A percentile compares a stretch with the other conserved stretches of the same genome.
These are phyloP conservation scores for Phytopythium montanum DNA, from an alignment of 352 stramenopile genomes.

Conservation along the genomic window DNA sequence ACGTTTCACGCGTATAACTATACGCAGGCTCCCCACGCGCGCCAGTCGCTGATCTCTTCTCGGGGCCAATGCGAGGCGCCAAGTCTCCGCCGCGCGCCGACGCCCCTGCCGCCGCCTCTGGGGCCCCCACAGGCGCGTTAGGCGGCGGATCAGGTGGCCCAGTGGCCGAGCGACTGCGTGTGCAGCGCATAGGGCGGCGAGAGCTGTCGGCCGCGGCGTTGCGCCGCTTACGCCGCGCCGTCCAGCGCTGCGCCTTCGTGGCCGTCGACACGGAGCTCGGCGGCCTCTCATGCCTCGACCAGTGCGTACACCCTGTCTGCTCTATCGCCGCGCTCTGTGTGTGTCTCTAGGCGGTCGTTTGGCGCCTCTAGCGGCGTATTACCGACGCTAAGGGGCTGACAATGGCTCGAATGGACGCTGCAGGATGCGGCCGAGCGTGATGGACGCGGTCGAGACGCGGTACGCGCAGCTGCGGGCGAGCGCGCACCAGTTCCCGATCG, in stretches of 20 bases:
- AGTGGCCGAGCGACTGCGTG: conserved; percentile 9
- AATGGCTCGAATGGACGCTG: neutral
- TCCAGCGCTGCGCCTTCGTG: conserved; percentile 54
- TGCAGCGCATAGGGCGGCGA: conserved; percentile 28
- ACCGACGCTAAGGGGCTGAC: neutral
- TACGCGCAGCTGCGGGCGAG: conserved; percentile 57
- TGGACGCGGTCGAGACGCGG: conserved; percentile 67
- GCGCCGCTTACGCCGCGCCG: conserved; percentile 21
- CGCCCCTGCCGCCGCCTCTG: neutral
- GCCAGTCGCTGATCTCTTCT: neutral
- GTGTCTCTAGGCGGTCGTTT: neutral
- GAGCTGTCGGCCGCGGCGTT: conserved; percentile 25
- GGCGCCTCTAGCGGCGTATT: neutral
- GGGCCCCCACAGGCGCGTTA: neutral
- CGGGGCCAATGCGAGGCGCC: neutral
- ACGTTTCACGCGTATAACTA: neutral
- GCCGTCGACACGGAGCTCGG: conserved; percentile 78
- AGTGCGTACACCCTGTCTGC: conserved; percentile 8
- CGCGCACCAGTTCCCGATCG: conserved; percentile 56
- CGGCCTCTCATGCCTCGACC: conserved; percentile 54
- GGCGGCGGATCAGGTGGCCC: neutral
- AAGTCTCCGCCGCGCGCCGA: neutral
- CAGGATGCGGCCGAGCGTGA: conserved; percentile 52
- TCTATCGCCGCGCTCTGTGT: neutral
- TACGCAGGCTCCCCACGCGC: neutral